These are phyloP conservation scores for Oryza glaberrima DNA, from an alignment of 176 grass and related monocot species.

Conservation along the genomic window DNA sequence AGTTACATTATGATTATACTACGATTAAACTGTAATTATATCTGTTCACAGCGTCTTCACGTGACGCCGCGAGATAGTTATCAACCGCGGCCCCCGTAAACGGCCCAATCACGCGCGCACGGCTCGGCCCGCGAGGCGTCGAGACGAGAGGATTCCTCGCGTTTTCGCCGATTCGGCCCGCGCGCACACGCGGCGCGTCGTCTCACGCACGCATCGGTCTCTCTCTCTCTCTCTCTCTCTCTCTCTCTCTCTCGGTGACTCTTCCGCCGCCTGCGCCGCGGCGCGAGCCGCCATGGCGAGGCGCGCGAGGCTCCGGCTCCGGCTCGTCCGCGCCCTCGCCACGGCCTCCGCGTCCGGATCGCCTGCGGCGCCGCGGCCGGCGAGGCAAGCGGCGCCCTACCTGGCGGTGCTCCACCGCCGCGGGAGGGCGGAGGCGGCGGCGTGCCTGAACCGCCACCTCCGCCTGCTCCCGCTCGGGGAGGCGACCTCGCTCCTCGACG, in stretches of 20 bases:
- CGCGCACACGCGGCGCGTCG: too few relatives aligned
- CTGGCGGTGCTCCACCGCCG: conserved; percentile 43
- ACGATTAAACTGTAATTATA: too few relatives aligned
- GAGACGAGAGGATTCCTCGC: not conserved
- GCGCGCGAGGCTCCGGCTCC: conserved; percentile 3
- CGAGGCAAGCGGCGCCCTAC: conserved; percentile 30
- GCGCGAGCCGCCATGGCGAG: conserved; percentile 26
- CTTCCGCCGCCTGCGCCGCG: not conserved
- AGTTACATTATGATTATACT: too few relatives aligned
- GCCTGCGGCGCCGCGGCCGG: not conserved
- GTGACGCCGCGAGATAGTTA: not conserved
- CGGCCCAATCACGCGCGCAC: not conserved
- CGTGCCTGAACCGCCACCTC: conserved; percentile 47
- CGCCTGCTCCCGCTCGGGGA: conserved; percentile 20
- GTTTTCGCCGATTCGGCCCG: not conserved
- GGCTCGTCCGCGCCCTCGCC: conserved; percentile 21
- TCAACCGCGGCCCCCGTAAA: not conserved
- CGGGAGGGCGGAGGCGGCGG: conserved; percentile 30
- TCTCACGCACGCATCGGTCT: too few relatives aligned
- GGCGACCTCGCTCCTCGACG: conserved; percentile 41
- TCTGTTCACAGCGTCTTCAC: too few relatives aligned
- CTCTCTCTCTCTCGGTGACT: not conserved
- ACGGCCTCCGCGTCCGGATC: not conserved
- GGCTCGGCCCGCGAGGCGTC: too few relatives aligned
- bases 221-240: not conserved